phyloP scores from a whole-genome alignment of 805 yeast genomes.

The Yamadazyma paraphyllophila region DNA sequence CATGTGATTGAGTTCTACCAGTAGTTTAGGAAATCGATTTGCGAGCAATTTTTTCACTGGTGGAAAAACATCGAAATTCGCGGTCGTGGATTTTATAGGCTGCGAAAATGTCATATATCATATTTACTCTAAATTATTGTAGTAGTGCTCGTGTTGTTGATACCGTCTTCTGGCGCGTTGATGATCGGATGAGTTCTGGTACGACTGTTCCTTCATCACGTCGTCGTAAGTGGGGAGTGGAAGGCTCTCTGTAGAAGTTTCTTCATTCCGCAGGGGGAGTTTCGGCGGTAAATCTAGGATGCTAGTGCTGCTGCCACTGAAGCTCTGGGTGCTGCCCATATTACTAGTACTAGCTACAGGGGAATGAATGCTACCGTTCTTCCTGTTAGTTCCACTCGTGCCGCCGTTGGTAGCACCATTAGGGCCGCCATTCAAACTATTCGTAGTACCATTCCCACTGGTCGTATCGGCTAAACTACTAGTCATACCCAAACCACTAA shows the following conservation, averaged over 20 bases:
- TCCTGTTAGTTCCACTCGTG: not conserved
- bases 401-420: not conserved
- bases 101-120: not conserved
- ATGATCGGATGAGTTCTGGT: slow-evolving; percentile 33
- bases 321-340: not conserved
- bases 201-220: slow-evolving; percentile 28
- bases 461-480: slow-evolving; percentile 14
- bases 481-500: slow-evolving; percentile 30
- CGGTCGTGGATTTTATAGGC: slow-evolving; percentile 4
- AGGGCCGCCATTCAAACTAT: too few relatives aligned
- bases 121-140: slow-evolving; percentile 18
- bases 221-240: slow-evolving; percentile 39
- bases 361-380: too few relatives aligned
- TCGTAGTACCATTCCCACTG: too few relatives aligned
- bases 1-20: slow-evolving; percentile 11
- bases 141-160: slow-evolving; percentile 30
- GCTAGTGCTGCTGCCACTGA: slow-evolving; percentile 1
- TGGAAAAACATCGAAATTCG: slow-evolving; percentile 3
- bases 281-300: too few relatives aligned
- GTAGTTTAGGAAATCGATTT: not conserved
- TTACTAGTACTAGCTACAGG: not conserved
- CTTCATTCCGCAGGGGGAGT: too few relatives aligned
- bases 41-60: slow-evolving; percentile 10
- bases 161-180: slow-evolving; percentile 32
- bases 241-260: slow-evolving; percentile 1